Percentiles rank a stretch among this genome's conserved stretches.
Conservation (phyloP, 2,329 filamentous ascomycete species). For the Chalara sp. region DNA sequence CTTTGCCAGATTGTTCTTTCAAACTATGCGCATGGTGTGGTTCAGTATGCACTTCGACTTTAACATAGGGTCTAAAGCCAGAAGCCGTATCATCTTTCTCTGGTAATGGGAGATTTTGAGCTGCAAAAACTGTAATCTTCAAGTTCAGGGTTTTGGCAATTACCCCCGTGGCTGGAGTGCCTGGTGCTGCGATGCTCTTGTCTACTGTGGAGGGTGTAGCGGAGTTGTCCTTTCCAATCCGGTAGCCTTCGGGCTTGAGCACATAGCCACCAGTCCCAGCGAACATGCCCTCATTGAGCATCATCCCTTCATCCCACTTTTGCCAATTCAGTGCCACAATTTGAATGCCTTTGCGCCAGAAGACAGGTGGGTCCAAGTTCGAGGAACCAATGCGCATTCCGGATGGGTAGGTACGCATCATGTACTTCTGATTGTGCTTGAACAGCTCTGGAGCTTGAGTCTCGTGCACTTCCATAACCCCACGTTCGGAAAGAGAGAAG, state of each 20-base stretch:
- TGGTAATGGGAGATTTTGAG: conserved; percentile 67
- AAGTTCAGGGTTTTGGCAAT: conserved; percentile 54
- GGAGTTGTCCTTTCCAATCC: conserved; percentile 24
- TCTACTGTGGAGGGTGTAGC: too few relatives aligned
- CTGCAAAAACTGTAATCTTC: conserved; percentile 67
- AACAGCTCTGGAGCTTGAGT: conserved; percentile 55
- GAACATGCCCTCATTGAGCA: conserved; percentile 94
- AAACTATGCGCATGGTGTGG: conserved; percentile 35
- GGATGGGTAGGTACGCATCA: conserved; percentile 87
- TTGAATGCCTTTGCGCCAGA: conserved; percentile 85
- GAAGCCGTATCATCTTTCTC: conserved; percentile 35
- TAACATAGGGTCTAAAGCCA: conserved; percentile 66
- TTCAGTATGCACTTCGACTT: conserved; percentile 78
- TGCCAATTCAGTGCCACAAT: conserved; percentile 94
- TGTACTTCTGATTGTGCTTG: conserved; percentile 70
- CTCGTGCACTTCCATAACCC: conserved; percentile 56
- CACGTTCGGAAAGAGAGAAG: conserved; percentile 59
- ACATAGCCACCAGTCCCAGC: conserved; percentile 75
- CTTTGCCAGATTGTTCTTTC: conserved; percentile 37
- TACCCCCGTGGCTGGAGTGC: conserved; percentile 23
- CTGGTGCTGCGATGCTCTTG: too few relatives aligned
- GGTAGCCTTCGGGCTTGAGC: conserved; percentile 73
- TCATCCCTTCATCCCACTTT: conserved; percentile 83
- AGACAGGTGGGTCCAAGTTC: conserved; percentile 76
- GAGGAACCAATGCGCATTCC: conserved; percentile 76